Evolutionary conservation across 2,329 filamentous ascomycete genomes (phyloP), one percentile per base, ranked within the genome.

Genomic region (Colletotrichum theobromicola): DNA sequence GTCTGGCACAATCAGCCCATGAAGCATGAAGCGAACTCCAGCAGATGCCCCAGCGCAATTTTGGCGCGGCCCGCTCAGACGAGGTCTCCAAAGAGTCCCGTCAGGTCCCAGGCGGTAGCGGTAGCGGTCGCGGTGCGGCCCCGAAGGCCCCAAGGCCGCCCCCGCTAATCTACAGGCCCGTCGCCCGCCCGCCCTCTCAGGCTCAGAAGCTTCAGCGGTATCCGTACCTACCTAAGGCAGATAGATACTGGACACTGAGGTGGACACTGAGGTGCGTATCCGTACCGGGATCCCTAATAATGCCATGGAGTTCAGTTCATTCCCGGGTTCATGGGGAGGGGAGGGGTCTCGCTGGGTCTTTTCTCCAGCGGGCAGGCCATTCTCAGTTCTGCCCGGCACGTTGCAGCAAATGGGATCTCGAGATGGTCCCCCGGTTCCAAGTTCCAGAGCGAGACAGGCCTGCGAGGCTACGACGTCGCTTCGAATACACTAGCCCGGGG

Each of bases 141-240:
- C 42, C n/a, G n/a, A 46, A 46, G 42, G 42, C 35, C 35, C 35
- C 16, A 37, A 37, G 60, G 71, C 67, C 62, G 32, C 66, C 68
- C 68, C 72, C 72, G 62, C 72, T 75, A 75, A 75, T 72, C 73
- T 75, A 69, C 70, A 75, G 73, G 70, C 70, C 73, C 70, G 73
- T 64, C 73, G 69, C 70, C 61, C 64, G 63, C 63, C 72, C 72
- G 68, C 32, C 55, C 50, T 66, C 65, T 67, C 28, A 72, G 67
- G 35, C 13, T 67, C 28, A 50, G 12, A 32, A 46, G 42, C 42
- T 46, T 46, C 42, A 46, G 30, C 30, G 9, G 30, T n/a, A n/a
- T 30, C 24, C 26, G 42, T 46, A 21, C 42, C 42, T 46, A n/a
- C 28, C 28, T 12, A 57, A 24, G 60, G 16, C 37, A 34, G 28